phyloP scores from a whole-genome alignment of 1,284 basidiomycete species.

The Cryptococcus sp. region DNA sequence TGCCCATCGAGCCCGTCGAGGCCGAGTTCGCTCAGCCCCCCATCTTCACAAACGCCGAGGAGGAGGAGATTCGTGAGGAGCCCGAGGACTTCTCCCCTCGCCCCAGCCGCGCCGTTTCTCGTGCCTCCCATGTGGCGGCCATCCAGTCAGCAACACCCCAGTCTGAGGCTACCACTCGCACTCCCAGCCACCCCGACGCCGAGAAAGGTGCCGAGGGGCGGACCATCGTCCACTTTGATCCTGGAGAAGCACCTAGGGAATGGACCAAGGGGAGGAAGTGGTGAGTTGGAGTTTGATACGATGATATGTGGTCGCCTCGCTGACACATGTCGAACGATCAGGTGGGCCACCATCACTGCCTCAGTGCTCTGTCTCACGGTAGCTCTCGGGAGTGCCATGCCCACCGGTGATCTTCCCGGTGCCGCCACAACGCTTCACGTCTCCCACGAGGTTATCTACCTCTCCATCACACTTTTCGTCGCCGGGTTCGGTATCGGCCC shows the following conservation, averaged over 20 bases:
- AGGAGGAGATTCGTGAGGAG: slow-evolving; percentile 22
- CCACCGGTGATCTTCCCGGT: slow-evolving; percentile 50
- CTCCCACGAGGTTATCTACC: slow-evolving; percentile 46
- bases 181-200: slow-evolving; percentile 6
- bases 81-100: slow-evolving; percentile 16
- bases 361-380: slow-evolving; percentile 38
- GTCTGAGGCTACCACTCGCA: not conserved
- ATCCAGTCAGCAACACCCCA: not conserved
- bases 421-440: slow-evolving; percentile 46
- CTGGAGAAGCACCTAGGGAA: slow-evolving; percentile 33
- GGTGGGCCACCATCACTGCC: slow-evolving; percentile 32
- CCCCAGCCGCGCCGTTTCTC: not conserved
- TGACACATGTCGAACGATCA: slow-evolving; percentile 4
- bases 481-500: slow-evolving; percentile 52
- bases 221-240: slow-evolving; percentile 34
- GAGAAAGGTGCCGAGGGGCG: slow-evolving; percentile 23
- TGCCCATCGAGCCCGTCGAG: slow-evolving; percentile 38
- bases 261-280: slow-evolving; percentile 38
- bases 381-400: slow-evolving; percentile 51
- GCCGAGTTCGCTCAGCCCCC: slow-evolving; percentile 39
- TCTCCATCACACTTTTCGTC: slow-evolving; percentile 53
- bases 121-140: not conserved
- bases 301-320: not conserved
- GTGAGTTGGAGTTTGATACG: slow-evolving; percentile 16
- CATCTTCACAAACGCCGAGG: slow-evolving; percentile 29